Percentiles rank a stretch among this genome's conserved stretches.
These are phyloP conservation scores for Aspergillus spinulosporus DNA, from an alignment of 2,329 filamentous ascomycete species.

Conservation along the genomic window DNA sequence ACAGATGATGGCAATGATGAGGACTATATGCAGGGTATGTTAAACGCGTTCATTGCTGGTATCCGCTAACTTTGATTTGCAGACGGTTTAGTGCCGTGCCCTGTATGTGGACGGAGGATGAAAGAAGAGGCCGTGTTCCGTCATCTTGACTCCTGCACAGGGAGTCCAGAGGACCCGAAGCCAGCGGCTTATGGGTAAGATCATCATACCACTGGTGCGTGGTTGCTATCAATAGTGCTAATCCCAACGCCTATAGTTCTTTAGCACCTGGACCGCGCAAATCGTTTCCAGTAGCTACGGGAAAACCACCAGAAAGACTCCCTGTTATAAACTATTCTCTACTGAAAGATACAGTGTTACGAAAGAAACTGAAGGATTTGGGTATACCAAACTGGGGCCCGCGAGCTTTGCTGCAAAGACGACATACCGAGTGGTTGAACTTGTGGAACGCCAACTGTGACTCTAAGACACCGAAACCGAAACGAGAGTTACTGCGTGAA, in stretches of 20 bases:
- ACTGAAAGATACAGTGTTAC: constrained; percentile 74
- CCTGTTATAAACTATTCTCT: constrained; percentile 83
- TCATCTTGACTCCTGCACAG: constrained; percentile 73
- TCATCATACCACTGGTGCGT: not conserved
- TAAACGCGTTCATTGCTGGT: not conserved
- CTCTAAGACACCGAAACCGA: constrained; percentile 68
- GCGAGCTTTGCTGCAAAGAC: constrained; percentile 68
- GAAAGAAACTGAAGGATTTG: constrained; percentile 77
- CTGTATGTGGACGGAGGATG: constrained; percentile 77
- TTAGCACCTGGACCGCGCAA: constrained; percentile 19
- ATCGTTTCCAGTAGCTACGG: constrained; percentile 21
- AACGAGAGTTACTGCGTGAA: constrained; percentile 71
- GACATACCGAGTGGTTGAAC: constrained; percentile 92
- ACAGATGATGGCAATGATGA: constrained; percentile 46
- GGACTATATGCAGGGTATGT: constrained; percentile 38
- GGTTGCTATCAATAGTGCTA: constrained; percentile 16
- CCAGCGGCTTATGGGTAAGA: constrained; percentile 31
- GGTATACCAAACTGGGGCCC: constrained; percentile 72
- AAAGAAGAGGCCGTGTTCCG: constrained; percentile 73
- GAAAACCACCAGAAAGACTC: constrained; percentile 61
- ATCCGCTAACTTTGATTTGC: constrained; percentile 7
- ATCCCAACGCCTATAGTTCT: constrained; percentile 24
- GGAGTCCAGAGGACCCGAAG: constrained; percentile 22
- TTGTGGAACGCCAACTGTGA: constrained; percentile 98
- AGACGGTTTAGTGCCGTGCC: constrained; percentile 75